A percentile compares a stretch with the other conserved stretches of the same genome.
phyloP scores from a whole-genome alignment of 2,329 filamentous ascomycete genomes.

The Sporothrix luriei region DNA sequence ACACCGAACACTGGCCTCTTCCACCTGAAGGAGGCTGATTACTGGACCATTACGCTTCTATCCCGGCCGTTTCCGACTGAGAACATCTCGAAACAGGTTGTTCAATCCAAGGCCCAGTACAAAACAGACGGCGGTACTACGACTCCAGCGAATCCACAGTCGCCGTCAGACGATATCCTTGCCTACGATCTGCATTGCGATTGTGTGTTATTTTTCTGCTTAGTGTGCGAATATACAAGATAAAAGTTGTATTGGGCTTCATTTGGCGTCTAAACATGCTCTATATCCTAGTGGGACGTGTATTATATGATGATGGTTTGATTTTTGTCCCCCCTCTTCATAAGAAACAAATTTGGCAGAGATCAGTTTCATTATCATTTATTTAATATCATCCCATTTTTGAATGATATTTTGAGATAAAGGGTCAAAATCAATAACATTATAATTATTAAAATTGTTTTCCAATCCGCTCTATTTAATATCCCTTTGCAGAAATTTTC shows the following conservation, averaged over 20 bases:
- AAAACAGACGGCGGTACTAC: neutral
- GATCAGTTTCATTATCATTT: neutral
- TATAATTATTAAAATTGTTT: too few species aligned
- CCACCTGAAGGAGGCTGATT: slow-evolving; percentile 45
- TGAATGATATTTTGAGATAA: neutral
- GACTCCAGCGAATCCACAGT: neutral
- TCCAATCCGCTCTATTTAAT: too few species aligned
- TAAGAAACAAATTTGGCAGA: neutral
- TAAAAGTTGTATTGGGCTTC: neutral
- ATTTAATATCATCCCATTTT: too few species aligned
- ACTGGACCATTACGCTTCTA: slow-evolving; percentile 46
- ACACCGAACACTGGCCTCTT: slow-evolving; percentile 40
- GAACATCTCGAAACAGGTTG: slow-evolving; percentile 35
- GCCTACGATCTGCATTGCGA: slow-evolving; percentile 34
- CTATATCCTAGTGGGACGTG: slow-evolving; percentile 8
- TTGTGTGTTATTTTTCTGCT: neutral
- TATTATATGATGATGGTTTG: neutral
- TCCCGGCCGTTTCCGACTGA: slow-evolving; percentile 46
- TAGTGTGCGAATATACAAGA: neutral
- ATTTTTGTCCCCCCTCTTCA: neutral
- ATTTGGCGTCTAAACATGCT: slow-evolving; percentile 1
- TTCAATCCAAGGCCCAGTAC: slow-evolving; percentile 5
- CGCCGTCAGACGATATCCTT: slow-evolving; percentile 38
- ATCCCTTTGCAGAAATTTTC: too few species aligned
- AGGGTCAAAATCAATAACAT: too few species aligned